A percentile compares a stretch with the other conserved stretches of the same genome.
Evolutionary conservation across 2,329 filamentous ascomycete genomes (phyloP).

Genomic region (Podosphaera fusca): DNA sequence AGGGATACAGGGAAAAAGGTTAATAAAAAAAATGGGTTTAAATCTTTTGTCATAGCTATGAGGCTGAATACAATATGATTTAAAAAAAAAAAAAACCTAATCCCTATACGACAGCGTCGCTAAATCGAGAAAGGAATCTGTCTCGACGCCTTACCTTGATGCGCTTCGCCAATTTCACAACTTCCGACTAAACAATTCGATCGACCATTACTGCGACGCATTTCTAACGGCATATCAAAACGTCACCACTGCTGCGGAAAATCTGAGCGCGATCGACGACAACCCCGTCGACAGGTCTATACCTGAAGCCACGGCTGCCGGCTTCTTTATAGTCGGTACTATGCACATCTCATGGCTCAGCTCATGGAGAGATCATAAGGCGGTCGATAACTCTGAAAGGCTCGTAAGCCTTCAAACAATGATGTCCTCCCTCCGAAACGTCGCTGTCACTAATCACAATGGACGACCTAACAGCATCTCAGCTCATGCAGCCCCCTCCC

Average conservation of each 20-base stretch:
- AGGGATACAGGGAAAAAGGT: no score
- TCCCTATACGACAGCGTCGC: neutral
- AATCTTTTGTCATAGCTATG: no score
- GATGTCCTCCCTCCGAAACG: neutral
- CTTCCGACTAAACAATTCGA: neutral
- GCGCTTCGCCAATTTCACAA: neutral
- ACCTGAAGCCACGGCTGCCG: neutral
- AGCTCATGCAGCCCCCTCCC: no score
- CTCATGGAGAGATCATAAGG: neutral
- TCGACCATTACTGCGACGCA: neutral
- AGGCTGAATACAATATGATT: no score
- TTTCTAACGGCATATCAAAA: neutral
- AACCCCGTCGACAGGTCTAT: neutral
- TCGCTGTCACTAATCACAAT: neutral
- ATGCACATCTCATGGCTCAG: neutral
- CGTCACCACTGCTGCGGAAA: neutral
- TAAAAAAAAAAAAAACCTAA: no score
- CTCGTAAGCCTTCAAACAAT: neutral
- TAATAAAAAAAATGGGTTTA: no score
- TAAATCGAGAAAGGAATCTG: neutral
- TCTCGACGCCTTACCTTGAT: neutral
- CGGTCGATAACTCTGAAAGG: neutral
- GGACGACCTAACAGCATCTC: no score
- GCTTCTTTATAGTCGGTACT: neutral
- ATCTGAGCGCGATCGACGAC: neutral